Base-by-base conservation (phyloP, 768 basidiomycete genomes). In the Auriscalpium microsporum region DNA sequence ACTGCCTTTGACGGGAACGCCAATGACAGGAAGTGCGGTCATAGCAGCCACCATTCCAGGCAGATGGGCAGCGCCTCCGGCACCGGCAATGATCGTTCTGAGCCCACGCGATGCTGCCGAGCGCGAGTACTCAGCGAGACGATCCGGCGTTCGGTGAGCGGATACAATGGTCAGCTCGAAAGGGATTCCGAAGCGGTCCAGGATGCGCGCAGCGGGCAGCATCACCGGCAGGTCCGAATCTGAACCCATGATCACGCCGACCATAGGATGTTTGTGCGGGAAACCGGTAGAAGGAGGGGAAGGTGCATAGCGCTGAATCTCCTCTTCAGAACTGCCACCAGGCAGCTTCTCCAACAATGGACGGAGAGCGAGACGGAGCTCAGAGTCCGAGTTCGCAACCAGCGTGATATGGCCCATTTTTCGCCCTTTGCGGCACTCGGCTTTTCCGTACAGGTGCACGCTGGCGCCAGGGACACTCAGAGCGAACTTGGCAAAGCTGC, bases 391-490 rank as follows among this genome's bases (percentile, higher is more conserved):
- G 40, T 80, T 71, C 1, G 87, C 94, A 13, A 92, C 86, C 56
- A 98, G 63, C 17, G 94, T 98, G 65, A 96, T 83, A 68, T 98
- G 96, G 0, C 96, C 96, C 94, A 98, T 96, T 72, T 99, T 99
- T 53, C 96, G 76, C 10, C 94, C 94, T 61, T 85, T 87, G 36
- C 94, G 78, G 64, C 83, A 90, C 59, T 89, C 90, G 10, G 81
- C 72, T 71, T 99, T 99, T n/a, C 95, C 96, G 66, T 98, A 99
- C 7, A 97, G 77, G 64, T 99, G 96, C 7, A 90, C 79, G 11
- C 78, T 77, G 0, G 89, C 85, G 2, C 96, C 95, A 0, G 87
- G 82, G 6, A 83, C 74, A 2, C 73, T 64, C 48, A 94, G 72
- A 0, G 94, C 89, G 8, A 72, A 73, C n/a, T 77, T 63, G 0